A percentile compares a stretch with the other conserved stretches of the same genome.
phyloP scores from a whole-genome alignment of 2,329 filamentous ascomycete species.

The Fusarium torulosum region DNA sequence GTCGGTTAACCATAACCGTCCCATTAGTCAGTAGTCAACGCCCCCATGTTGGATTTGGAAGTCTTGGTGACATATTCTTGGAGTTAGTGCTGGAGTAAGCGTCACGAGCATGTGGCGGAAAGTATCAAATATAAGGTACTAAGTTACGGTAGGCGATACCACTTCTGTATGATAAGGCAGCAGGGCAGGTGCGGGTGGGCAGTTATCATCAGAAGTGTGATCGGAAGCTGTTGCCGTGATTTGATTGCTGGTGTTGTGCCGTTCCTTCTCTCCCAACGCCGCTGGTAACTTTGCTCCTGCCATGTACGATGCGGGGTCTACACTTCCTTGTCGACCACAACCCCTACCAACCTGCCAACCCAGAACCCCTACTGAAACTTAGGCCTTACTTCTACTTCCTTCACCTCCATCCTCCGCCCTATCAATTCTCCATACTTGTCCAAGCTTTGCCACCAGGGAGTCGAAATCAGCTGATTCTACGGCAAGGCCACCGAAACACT shows the following conservation, averaged over 20 bases:
- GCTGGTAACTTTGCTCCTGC: not conserved
- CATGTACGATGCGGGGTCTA: conserved; percentile 6
- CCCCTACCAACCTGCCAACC: not conserved
- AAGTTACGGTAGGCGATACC: too few relatives aligned
- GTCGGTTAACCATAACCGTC: conserved; percentile 33
- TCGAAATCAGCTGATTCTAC: conserved; percentile 31
- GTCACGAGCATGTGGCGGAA: not conserved
- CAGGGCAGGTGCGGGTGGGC: too few relatives aligned
- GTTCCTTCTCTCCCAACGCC: conserved; percentile 2
- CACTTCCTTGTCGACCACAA: conserved; percentile 10
- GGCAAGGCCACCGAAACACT: conserved; percentile 15
- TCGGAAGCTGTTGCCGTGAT: not conserved
- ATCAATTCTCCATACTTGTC: not conserved
- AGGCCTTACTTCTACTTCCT: conserved; percentile 13
- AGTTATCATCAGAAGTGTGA: not conserved
- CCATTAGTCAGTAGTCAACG: conserved; percentile 1
- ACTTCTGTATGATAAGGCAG: too few relatives aligned
- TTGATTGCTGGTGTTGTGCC: conserved; percentile 16
- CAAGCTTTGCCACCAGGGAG: conserved; percentile 6
- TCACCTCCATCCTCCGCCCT: conserved; percentile 2
- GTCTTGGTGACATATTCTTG: conserved; percentile 1
- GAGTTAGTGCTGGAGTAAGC: not conserved
- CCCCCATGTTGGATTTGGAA: conserved; percentile 1
- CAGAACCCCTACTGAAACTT: conserved; percentile 21
- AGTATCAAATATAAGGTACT: not conserved